A percentile compares a stretch with the other conserved stretches of the same genome.
Evolutionary conservation across 768 basidiomycete species (phyloP).

Genomic region (Pilatotrama ljubarskyi): DNA sequence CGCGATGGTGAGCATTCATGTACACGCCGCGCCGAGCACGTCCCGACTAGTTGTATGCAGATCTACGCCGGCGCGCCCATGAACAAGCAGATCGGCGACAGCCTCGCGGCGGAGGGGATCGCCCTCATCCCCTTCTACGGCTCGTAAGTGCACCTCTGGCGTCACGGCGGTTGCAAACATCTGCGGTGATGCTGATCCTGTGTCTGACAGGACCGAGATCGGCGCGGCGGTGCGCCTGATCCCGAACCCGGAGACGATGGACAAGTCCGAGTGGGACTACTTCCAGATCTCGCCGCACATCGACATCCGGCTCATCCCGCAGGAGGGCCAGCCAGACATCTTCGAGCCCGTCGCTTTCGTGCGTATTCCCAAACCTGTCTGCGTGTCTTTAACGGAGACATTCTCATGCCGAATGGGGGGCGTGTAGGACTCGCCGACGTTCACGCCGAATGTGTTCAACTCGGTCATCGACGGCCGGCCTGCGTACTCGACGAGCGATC

Average conservation of each 20-base stretch:
- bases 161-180: not conserved
- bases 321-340: slow-evolving; percentile 19
- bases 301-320: slow-evolving; percentile 15
- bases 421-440: slow-evolving; percentile 11
- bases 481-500: slow-evolving; percentile 43
- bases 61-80: slow-evolving; percentile 17
- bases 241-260: slow-evolving; percentile 10
- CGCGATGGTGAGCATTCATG: slow-evolving; percentile 11
- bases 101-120: slow-evolving; percentile 15
- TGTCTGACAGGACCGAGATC: slow-evolving; percentile 17
- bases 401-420: not conserved
- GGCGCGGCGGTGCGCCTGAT: slow-evolving; percentile 16
- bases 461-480: slow-evolving; percentile 29
- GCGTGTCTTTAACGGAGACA: no score
- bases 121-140: slow-evolving; percentile 20
- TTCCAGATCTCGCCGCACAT: slow-evolving; percentile 24
- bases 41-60: not conserved
- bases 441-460: slow-evolving; percentile 22
- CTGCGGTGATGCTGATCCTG: not conserved
- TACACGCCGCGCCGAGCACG: no score
- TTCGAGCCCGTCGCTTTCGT: slow-evolving; percentile 25
- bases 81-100: slow-evolving; percentile 21
- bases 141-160: slow-evolving; percentile 3
- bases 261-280: slow-evolving; percentile 27
- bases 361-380: not conserved